A percentile compares a stretch with the other conserved stretches of the same genome.
Evolutionary conservation across 176 grass and related monocot genomes (phyloP).

Genomic region (Hsuehochloa calcarea): DNA sequence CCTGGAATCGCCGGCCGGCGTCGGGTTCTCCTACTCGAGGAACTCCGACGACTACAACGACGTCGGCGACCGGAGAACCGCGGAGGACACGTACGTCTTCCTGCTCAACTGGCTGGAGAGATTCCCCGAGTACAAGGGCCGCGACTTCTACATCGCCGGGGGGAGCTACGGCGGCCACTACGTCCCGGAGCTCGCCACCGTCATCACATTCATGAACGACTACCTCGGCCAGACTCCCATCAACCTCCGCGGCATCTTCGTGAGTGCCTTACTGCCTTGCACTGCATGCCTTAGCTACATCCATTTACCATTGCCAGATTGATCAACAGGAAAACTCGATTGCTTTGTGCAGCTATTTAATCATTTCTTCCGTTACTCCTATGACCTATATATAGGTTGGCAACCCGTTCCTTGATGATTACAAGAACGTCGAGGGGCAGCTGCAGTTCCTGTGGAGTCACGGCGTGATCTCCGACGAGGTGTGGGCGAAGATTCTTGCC

Average conservation of each 20-base stretch:
- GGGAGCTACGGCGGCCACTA: slow-evolving; percentile 90
- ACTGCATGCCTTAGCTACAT: no score
- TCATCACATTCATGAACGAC: no score
- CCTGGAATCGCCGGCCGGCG: no score
- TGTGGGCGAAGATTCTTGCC: slow-evolving; percentile 27
- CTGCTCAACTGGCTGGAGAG: slow-evolving; percentile 58
- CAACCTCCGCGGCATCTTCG: no score
- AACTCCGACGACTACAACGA: no score
- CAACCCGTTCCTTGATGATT: slow-evolving; percentile 36
- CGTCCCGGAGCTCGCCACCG: slow-evolving; percentile 62
- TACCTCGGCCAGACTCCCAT: no score
- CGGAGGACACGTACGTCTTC: no score
- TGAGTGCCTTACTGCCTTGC: no score
- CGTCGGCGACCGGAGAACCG: no score
- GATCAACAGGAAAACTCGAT: no score
- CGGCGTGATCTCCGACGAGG: slow-evolving; percentile 47
- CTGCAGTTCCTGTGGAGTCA: slow-evolving; percentile 51
- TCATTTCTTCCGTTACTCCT: neutral
- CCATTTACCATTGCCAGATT: no score
- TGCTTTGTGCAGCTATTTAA: neutral
- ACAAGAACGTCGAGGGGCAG: slow-evolving; percentile 18
- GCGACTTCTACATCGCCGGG: slow-evolving; percentile 75
- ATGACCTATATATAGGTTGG: slow-evolving; percentile 30
- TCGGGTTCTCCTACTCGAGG: no score
- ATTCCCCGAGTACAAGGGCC: slow-evolving; percentile 77